Base-by-base conservation (phyloP, 257 asterid genomes). In the Petunia secreta region DNA sequence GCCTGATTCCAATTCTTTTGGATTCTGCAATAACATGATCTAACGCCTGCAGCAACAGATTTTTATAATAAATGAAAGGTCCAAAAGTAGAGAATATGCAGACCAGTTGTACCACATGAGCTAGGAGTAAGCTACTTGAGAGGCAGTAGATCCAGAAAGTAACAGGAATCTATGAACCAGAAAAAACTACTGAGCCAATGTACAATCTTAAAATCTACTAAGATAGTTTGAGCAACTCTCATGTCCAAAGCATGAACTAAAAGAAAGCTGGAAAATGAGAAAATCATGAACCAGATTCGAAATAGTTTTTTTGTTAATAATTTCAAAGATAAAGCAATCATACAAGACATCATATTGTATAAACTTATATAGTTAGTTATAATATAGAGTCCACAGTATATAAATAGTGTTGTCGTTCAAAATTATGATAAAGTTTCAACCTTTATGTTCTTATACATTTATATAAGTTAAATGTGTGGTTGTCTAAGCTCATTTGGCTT, bases 1-100 rank as follows among this genome's bases (percentile, higher is more conserved):
- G 88, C 89, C 99, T 89, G 63, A 96, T 84, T 43, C 99, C 98
- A 78, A 87, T 75, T 76, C 85, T 82, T 74, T 91, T 85, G 36
- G 98, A 87, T 90, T 96, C 99, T 5, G 98, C 98, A 79, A 96
- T 91, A 64, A 96, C 98, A 89, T 92, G 85, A 89, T 94, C 99
- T 90, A 96, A 87, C 11, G 99, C 96, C 99, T 96, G 86, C 80
- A 50, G 1, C 14, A 73, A 50, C 4, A 1, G 43, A 50, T 11
- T 13, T 11, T 34, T 11, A 73, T 50, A 48, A 25, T 37, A 73
- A 50, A 34, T 40, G 5, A 50, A 73, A 2, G 25, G 50, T 5
- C 62, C 44, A 50, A 34, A 34, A 11, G 46, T 43, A 34, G 6
- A 46, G 11, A 48, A 25, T 69, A 46, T 15, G 1, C n/a, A 1